These are phyloP conservation scores for Diversispora eburnea DNA, from an alignment of 192 early-diverging fungal species.

Conservation along the genomic window DNA sequence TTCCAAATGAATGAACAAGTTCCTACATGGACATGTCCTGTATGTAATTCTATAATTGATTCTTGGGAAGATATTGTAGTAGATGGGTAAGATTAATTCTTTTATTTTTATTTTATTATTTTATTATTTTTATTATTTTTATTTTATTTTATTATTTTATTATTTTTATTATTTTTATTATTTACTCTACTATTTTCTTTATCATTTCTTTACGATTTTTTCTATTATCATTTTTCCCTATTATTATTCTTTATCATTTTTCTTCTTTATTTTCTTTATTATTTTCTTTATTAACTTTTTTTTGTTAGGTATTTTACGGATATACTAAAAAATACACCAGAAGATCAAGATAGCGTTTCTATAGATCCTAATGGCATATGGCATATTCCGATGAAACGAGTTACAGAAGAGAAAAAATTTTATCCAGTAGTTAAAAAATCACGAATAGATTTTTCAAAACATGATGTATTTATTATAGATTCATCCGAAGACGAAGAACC, in stretches of 20 bases:
- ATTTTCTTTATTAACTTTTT: neutral
- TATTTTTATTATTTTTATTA: too few species aligned
- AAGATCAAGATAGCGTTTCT: conserved; percentile 40
- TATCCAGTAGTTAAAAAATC: neutral
- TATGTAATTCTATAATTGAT: conserved; percentile 53
- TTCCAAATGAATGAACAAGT: conserved; percentile 67
- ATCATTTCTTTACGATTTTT: too few species aligned
- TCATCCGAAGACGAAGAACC: conserved; percentile 33
- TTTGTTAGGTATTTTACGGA: conserved; percentile 42
- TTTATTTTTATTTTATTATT: neutral
- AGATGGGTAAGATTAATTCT: conserved; percentile 59
- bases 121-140: neutral
- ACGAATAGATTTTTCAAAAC: neutral
- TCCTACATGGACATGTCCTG: conserved; percentile 70
- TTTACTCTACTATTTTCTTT: too few species aligned
- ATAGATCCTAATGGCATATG: conserved; percentile 46
- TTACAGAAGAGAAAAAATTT: conserved; percentile 22
- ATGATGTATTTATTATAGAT: conserved; percentile 34
- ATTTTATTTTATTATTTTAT: too few species aligned
- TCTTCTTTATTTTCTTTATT: neutral
- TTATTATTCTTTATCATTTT: too few species aligned
- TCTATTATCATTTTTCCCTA: too few species aligned
- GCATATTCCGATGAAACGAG: conserved; percentile 14
- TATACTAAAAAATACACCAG: conserved; percentile 35
- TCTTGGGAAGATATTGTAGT: conserved; percentile 62